Evolutionary conservation across 2,329 filamentous ascomycete species (phyloP).

Genomic region (Dothiorella sarmentorum): DNA sequence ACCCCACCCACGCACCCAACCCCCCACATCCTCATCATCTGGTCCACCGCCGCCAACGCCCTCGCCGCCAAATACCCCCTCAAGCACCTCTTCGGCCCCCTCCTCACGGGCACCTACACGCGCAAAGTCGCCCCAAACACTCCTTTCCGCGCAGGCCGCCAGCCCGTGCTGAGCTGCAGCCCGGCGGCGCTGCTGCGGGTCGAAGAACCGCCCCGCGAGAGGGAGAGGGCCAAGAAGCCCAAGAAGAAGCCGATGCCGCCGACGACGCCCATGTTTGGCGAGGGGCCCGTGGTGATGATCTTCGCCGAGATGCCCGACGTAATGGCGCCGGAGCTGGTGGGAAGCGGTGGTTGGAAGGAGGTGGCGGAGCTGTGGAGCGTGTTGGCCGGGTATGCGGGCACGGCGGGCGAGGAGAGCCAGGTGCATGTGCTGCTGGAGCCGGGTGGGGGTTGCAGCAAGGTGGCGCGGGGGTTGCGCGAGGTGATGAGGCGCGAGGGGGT

Average conservation of each 20-base stretch:
- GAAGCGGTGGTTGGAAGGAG: too few species aligned
- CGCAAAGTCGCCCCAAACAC: neutral
- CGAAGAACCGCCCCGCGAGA: too few species aligned
- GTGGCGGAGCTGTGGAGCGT: neutral
- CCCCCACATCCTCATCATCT: neutral
- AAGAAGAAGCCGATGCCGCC: too few species aligned
- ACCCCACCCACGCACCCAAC: too few species aligned
- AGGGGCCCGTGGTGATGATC: too few species aligned
- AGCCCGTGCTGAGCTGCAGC: neutral
- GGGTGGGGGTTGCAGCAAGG: neutral
- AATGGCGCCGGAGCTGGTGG: too few species aligned
- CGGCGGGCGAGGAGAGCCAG: neutral
- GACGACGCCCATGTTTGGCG: too few species aligned
- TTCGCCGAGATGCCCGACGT: constrained; percentile 1
- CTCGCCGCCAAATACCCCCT: neutral
- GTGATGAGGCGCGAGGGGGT: neutral
- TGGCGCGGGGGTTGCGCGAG: neutral
- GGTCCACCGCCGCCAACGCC: neutral
- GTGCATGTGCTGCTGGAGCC: neutral
- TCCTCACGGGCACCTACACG: neutral
- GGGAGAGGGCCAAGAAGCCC: too few species aligned
- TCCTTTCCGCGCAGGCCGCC: neutral
- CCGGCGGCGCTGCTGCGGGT: neutral
- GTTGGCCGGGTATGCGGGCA: neutral
- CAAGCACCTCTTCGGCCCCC: neutral